Base-by-base conservation (phyloP, 306 rosid species). In the Lathyrus oleraceus region DNA sequence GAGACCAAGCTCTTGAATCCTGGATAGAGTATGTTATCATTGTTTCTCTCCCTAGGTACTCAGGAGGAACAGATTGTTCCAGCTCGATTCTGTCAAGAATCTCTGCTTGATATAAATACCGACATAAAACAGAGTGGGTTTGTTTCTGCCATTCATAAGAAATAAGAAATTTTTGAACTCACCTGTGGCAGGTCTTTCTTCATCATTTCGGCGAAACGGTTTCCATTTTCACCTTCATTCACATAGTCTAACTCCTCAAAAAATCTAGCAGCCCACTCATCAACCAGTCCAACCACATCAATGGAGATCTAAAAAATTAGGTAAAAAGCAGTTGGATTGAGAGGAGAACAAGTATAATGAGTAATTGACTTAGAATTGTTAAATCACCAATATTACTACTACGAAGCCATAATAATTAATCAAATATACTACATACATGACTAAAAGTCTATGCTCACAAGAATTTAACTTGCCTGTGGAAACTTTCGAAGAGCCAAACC, bases 221-320 rank as follows among this genome's bases (percentile, higher is more conserved):
- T 78, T 77, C 98, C 98, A 81, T 93, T 93, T 85, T 90, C 90
- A 81, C 98, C 98, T 81, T 94, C 98, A 84, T 81, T 90, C 69
- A 94, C 81, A 77, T 94, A 94, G 81, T 94, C 98, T 48, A 94
- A 75, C 87, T 94, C 98, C 76, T 94, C 98, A 84, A 94, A 94
- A 72, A 94, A 94, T 62, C 98, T 89, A 76, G 98, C 91, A 28
- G 98, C 98, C 97, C 98, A 90, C 78, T 94, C 98, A 79, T 94
- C 98, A 67, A 94, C 98, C 81, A 94, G 77, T 64, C 98, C 98
- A 60, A 94, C 97, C 82, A 94, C 98, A 76, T 94, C 98, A 61
- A 90, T n/a, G 19, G 97, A 90, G 66, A 94, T 76, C 98, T 94
- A 81, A 60, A 81, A 76, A 52, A 67, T 42, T 44, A 73, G 43